Base-by-base conservation (phyloP, 495 filamentous ascomycete species). In the Penicillium simplicissimum region DNA sequence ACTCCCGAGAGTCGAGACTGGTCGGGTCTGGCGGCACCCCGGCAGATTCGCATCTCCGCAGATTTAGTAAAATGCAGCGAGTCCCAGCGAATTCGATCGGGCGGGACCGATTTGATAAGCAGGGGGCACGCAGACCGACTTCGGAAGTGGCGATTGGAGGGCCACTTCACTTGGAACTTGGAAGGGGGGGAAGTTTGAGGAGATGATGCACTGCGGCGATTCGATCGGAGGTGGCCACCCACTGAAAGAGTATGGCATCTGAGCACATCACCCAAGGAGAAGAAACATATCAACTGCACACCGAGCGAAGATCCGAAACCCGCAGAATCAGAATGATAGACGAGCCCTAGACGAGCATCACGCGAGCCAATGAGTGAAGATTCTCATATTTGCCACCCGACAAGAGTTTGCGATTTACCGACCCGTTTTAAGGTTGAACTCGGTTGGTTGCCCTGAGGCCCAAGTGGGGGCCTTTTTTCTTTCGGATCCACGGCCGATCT, bases 401-500 rank as follows among this genome's bases (percentile, higher is more conserved):
- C n/a, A 42, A n/a, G 17, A n/a, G 4, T 42, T 42, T 42, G 36
- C 0, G 15, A 40, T 8, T 15, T 14, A n/a, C 15, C 4, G 15
- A 11, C 7, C 0, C 8, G 8, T 21, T 45, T 45, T 45, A 23
- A 45, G 42, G 42, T 45, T 45, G 42, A n/a, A 19, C 19, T 45
- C 23, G 23, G 63, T 57, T 64, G 66, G 60, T 52, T 65, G 52
- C 65, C 65, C 62, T 63, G 63, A 62, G 17, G 40, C 9, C 42
- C 42, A 13, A 45, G 42, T 52, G 48, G 58, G 62, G 64, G 59
- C 57, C 56, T 42, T 55, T 35, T 67, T 59, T 59, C 56, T 36
- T 55, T 35, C 31, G 51, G 63, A 61, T 71, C 67, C 57, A 67
- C 63, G 52, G 61, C 67, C 62, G 71, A 72, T 74, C 66, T 63